Evolutionary conservation across 2,329 filamentous ascomycete species (phyloP).

Genomic region (Fusarium pseudonygamai): DNA sequence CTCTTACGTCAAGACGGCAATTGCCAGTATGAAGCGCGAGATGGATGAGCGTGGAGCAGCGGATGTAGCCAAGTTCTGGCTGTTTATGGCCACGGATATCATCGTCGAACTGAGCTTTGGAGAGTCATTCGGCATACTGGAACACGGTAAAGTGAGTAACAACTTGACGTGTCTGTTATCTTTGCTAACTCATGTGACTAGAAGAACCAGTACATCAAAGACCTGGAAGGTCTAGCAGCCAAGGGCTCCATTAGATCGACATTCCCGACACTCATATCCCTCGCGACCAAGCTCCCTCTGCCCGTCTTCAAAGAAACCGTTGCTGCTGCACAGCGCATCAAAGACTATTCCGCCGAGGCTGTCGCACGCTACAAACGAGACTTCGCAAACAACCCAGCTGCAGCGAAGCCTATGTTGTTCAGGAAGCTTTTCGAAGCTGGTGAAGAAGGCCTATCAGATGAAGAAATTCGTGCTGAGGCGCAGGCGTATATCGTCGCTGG

Average conservation of each 20-base stretch:
- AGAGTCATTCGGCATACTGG: neutral
- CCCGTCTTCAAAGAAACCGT: neutral
- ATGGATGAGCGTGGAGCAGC: neutral
- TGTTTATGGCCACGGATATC: neutral
- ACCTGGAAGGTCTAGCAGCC: neutral
- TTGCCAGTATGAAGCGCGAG: neutral
- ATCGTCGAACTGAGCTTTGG: neutral
- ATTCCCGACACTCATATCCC: neutral
- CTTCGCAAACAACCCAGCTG: neutral
- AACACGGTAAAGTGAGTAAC: neutral
- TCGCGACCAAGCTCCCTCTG: neutral
- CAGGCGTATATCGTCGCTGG: neutral
- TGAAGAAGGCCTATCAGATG: neutral
- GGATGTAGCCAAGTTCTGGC: neutral
- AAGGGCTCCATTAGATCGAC: neutral
- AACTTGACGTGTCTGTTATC: rapidly evolving
- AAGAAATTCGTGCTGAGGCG: neutral
- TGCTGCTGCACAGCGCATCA: neutral
- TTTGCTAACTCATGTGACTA: neutral
- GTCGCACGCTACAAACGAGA: neutral
- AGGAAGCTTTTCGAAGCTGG: neutral
- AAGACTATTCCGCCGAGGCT: neutral
- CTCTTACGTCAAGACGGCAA: neutral
- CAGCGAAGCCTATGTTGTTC: neutral
- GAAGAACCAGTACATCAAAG: neutral